Conservation (phyloP, 1,284 basidiomycete species). For the Agroathelia rolfsii region DNA sequence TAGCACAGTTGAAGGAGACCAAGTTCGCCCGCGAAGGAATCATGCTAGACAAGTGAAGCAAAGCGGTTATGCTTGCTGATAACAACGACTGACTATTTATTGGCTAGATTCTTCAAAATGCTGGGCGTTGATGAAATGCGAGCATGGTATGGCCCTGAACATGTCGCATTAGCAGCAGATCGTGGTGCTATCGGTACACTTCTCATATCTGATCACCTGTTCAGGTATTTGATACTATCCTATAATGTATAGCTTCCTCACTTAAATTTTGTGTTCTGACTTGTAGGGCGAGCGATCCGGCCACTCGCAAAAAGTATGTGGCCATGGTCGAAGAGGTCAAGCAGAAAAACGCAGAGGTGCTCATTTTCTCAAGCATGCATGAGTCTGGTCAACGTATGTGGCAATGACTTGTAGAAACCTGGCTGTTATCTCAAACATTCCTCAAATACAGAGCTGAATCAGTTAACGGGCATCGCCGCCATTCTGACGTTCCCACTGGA, state of each 20-base stretch:
- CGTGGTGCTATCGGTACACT: slow-evolving; percentile 92
- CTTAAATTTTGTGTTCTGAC: slow-evolving; percentile 1
- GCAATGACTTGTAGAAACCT: slow-evolving; percentile 2
- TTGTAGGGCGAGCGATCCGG: slow-evolving; percentile 62
- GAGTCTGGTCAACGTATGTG: slow-evolving; percentile 89
- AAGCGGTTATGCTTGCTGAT: not conserved
- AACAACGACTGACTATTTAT: slow-evolving; percentile 5
- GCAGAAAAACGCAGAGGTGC: slow-evolving; percentile 82
- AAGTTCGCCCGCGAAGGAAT: slow-evolving; percentile 96
- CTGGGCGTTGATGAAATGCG: slow-evolving; percentile 88
- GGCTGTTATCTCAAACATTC: slow-evolving; percentile 2
- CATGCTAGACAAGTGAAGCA: slow-evolving; percentile 72
- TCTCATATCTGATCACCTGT: slow-evolving; percentile 91
- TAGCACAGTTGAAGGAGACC: slow-evolving; percentile 82
- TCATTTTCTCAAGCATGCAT: slow-evolving; percentile 99
- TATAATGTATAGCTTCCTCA: slow-evolving; percentile 4
- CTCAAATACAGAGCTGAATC: slow-evolving; percentile 70
- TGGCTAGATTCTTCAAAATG: slow-evolving; percentile 89
- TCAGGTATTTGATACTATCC: slow-evolving; percentile 48
- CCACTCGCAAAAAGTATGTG: slow-evolving; percentile 79
- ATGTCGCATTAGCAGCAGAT: slow-evolving; percentile 86
- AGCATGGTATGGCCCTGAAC: slow-evolving; percentile 97
- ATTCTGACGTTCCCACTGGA: slow-evolving; percentile 95
- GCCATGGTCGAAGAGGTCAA: slow-evolving; percentile 84
- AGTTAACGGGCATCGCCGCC: slow-evolving; percentile 91